A percentile compares a stretch with the other conserved stretches of the same genome.
These are phyloP conservation scores for Paecilomyces formosus DNA, from an alignment of 2,329 filamentous ascomycete genomes.

Conservation along the genomic window DNA sequence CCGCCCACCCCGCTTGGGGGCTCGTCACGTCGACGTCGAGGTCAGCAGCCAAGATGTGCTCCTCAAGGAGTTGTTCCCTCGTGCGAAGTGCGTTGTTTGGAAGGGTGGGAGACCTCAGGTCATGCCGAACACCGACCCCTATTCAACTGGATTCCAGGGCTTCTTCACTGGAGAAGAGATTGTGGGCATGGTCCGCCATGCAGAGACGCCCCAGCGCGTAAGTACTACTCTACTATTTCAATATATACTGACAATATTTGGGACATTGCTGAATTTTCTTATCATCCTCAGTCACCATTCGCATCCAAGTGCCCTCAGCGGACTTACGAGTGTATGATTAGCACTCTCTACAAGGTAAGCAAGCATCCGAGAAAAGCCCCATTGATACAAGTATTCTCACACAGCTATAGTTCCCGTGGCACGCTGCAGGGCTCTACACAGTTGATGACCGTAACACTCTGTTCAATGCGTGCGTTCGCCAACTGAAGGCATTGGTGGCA, in stretches of 20 bases:
- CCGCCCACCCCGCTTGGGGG: slow-evolving; percentile 39
- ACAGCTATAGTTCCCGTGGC: slow-evolving; percentile 43
- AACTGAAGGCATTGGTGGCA: slow-evolving; percentile 64
- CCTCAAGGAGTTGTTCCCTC: slow-evolving; percentile 45
- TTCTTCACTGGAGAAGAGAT: slow-evolving; percentile 47
- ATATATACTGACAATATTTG: not conserved
- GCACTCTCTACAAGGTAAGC: slow-evolving; percentile 43
- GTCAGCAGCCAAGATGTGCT: slow-evolving; percentile 42
- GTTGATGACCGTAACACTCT: slow-evolving; percentile 40
- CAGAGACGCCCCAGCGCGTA: slow-evolving; percentile 43
- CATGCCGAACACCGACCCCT: slow-evolving; percentile 31
- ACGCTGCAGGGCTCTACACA: slow-evolving; percentile 36
- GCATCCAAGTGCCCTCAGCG: slow-evolving; percentile 43
- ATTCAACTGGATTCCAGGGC: slow-evolving; percentile 43
- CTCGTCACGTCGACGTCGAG: slow-evolving; percentile 40
- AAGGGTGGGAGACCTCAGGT: slow-evolving; percentile 24
- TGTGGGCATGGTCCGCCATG: slow-evolving; percentile 38
- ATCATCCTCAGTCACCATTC: slow-evolving; percentile 39
- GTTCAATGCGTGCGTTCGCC: slow-evolving; percentile 39
- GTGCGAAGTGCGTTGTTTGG: slow-evolving; percentile 45
- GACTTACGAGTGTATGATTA: slow-evolving; percentile 47
- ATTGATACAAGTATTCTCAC: slow-evolving; percentile 6
- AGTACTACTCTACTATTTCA: slow-evolving; percentile 12
- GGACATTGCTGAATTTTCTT: not conserved
- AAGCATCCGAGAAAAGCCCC: slow-evolving; percentile 1